Percentiles rank a stretch among this genome's conserved stretches.
phyloP scores from a whole-genome alignment of 345 rosid species.

The Hevea brasiliensis region DNA sequence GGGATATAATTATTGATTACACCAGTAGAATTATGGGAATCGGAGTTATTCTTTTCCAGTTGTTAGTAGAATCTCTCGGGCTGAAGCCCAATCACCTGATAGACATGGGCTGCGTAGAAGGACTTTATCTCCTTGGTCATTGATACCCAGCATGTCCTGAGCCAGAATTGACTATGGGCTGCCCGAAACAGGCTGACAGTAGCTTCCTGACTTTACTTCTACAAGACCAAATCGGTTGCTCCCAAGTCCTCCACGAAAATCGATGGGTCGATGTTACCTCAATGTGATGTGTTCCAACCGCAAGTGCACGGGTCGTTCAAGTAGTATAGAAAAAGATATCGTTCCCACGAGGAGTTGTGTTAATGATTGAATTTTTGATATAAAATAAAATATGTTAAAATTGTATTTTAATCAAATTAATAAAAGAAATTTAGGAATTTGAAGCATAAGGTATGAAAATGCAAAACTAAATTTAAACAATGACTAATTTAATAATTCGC shows the following conservation, averaged over 20 bases:
- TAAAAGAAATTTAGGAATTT: too few relatives aligned
- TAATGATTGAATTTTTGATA: too few relatives aligned
- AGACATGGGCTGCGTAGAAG: background rate
- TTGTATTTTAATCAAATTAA: too few relatives aligned
- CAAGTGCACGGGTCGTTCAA: too few relatives aligned
- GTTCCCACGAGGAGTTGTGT: too few relatives aligned
- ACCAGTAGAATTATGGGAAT: background rate
- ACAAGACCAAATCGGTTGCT: constrained; percentile 20
- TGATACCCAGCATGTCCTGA: constrained; percentile 18
- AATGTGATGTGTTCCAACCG: too few relatives aligned
- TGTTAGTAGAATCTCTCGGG: constrained; percentile 17
- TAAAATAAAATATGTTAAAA: too few relatives aligned
- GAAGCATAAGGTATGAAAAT: too few relatives aligned
- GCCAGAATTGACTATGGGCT: constrained; percentile 16
- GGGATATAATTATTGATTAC: background rate
- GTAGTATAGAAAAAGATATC: too few relatives aligned
- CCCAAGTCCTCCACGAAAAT: constrained; percentile 12
- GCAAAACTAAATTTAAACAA: too few relatives aligned
- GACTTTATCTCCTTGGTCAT: background rate
- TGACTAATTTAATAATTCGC: too few relatives aligned
- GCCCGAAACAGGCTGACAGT: background rate
- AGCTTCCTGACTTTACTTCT: constrained; percentile 16
- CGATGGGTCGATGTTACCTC: background rate
- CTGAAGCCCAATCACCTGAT: constrained; percentile 1
- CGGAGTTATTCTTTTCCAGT: background rate